Base-by-base conservation (phyloP, 2,329 filamentous ascomycete genomes). In the Cladosporium phlei region DNA sequence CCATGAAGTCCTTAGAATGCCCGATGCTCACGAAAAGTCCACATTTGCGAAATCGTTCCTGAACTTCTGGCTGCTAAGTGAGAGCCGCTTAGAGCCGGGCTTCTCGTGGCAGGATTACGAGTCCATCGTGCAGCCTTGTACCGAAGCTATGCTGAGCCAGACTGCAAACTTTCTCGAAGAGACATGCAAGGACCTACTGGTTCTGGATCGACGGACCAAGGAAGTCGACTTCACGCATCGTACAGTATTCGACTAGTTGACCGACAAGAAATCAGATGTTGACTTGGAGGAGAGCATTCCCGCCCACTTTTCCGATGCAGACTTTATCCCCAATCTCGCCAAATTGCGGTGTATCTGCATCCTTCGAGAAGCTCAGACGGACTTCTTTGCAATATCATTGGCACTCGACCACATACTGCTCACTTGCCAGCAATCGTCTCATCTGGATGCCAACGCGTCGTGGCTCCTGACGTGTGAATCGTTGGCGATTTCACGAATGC, bases 171-270 rank as follows among this genome's bases (percentile, higher is more conserved):
- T 27, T 10, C 21, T 44, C 3, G n/a, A 22, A 19, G 39, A 34
- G 14, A 25, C 30, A 3, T 44, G 39, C 29, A 34, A 33, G n/a
- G 39, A 44, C 2, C 22, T 44, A 8, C 30, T 43, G 29, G 29
- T 43, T 3, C 3, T 43, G 9, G 10, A 25, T 7, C 29, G 14
- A 3, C 1, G 10, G 7, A 14, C 19, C 2, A 14, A 22, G 1
- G 6, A n/a, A 2, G 38, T 44, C 4, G 20, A n/a, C 1, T 44
- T 35, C 11, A 5, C 34, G 3, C 39, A 44, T 27, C 39, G 39
- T 5, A 25, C 39, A 1, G 39, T 34, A 3, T 44, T 34, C 5
- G 39, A 44, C 5, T 44, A 25, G 6, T 21, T 44, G 5, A 6
- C 1, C 12, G 21, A 33, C n/a, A 19, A 24, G 2, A 12, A 25